Evolutionary conservation across 768 basidiomycete genomes (phyloP).

Genomic region (Obba rivulosa): DNA sequence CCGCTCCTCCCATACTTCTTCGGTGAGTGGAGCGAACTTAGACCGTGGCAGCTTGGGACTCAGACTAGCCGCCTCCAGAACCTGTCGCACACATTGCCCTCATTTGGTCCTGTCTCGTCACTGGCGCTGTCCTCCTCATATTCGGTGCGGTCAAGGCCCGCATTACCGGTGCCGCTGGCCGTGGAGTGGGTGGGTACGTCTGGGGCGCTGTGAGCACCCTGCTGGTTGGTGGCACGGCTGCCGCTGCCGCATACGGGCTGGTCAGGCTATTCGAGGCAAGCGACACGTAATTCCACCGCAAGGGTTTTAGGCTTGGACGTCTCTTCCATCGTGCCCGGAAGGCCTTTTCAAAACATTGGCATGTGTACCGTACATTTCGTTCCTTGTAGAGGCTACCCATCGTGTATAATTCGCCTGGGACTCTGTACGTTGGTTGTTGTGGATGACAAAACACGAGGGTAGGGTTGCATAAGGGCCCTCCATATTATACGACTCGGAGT

Average conservation of each 20-base stretch:
- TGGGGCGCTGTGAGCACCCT: slow-evolving; percentile 88
- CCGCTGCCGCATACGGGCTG: slow-evolving; percentile 63
- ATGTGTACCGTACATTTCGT: too few relatives aligned
- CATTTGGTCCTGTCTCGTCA: slow-evolving; percentile 72
- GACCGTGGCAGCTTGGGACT: not conserved
- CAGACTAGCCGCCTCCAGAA: slow-evolving; percentile 25
- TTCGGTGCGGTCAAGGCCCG: slow-evolving; percentile 91
- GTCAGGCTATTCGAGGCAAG: slow-evolving; percentile 23
- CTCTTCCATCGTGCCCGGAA: too few relatives aligned
- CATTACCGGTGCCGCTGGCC: slow-evolving; percentile 73
- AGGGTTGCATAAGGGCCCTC: too few relatives aligned
- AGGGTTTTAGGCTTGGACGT: too few relatives aligned
- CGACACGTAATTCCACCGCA: too few relatives aligned
- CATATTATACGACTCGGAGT: too few relatives aligned
- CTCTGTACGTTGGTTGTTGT: too few relatives aligned
- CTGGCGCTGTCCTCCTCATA: slow-evolving; percentile 78
- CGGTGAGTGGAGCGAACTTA: slow-evolving; percentile 20
- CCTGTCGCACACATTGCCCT: slow-evolving; percentile 60
- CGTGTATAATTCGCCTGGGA: too few relatives aligned
- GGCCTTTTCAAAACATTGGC: too few relatives aligned
- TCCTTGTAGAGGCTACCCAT: too few relatives aligned
- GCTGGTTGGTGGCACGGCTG: slow-evolving; percentile 86
- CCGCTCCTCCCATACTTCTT: slow-evolving; percentile 94
- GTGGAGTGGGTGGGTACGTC: slow-evolving; percentile 60
- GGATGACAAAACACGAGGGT: too few relatives aligned